Evolutionary conservation across 176 grass and related monocot species (phyloP), one percentile per base, ranked within the genome.

Genomic region (Aegilops tauschii): DNA sequence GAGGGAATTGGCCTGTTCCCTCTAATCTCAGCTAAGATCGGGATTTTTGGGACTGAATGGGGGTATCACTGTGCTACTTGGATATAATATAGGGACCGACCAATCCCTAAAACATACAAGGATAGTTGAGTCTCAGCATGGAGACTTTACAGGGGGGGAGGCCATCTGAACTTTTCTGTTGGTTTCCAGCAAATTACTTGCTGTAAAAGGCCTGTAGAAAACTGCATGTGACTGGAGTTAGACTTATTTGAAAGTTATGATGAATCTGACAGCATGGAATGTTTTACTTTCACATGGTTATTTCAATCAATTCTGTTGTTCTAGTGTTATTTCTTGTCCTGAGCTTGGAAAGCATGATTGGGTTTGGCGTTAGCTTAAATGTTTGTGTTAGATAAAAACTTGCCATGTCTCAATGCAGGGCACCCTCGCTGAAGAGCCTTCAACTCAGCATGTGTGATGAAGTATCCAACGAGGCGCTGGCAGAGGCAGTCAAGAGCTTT

Each of bases 401-500:
- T 44, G 20, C 1, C 9, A 78, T 31, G 14, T 78, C 12, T 86
- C 23, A 34, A 16, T 59, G 65, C 83, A 93, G 92, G 68, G 76
- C 82, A 10, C 67, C 70, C 28, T 65, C 20, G 14, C 83, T 93
- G 83, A 93, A 93, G 80, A 83, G 79, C 73, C 92, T 93, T 82
- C 83, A 87, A 54, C 82, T 93, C 35, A 77, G 68, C 49, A 36
- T 85, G 63, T 93, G 92, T 42, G 0, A 70, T 30, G 7, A 69
- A 12, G 69, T 90, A 71, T 76, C 79, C 9, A 82, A 93, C 58
- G 73, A 83, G 86, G 88, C 82, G 20, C 56, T 93, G 70, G 76
- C 71, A 69, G 86, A 86, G 45, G 78, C 86, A 42, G 65, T 79
- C n/a, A 83, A 73, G 63, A 44, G 79, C 8, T 90, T 88, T 61